A percentile compares a stretch with the other conserved stretches of the same genome.
Conservation (phyloP, 2,329 filamentous ascomycete genomes). For the Bipolaris victoriae region DNA sequence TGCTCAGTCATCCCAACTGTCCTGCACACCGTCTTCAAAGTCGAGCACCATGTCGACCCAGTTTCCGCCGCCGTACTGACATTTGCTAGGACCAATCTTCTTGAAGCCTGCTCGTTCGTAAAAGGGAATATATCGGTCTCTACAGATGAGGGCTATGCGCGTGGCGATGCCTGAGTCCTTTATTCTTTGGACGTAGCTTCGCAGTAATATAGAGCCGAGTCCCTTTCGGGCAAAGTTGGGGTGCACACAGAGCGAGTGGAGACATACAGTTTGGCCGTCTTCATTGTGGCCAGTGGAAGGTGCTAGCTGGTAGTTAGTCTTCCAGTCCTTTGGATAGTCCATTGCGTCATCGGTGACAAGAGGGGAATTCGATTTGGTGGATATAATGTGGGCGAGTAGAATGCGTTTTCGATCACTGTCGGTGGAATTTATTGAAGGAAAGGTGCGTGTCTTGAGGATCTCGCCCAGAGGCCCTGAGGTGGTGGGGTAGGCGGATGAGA, state of each 20-base stretch:
- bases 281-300: constrained; percentile 70
- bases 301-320: constrained; percentile 49
- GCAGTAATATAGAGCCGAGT: constrained; percentile 75
- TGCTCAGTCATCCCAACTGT: constrained; percentile 10
- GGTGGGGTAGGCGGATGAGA: constrained; percentile 70
- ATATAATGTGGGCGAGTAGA: constrained; percentile 78
- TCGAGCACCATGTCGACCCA: constrained; percentile 79
- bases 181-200: constrained; percentile 78
- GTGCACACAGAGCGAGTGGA: constrained; percentile 83
- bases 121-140: constrained; percentile 74
- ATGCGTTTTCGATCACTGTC: constrained; percentile 65
- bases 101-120: constrained; percentile 78
- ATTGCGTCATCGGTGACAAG: constrained; percentile 78
- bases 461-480: constrained; percentile 50
- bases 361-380: constrained; percentile 69
- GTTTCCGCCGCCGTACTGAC: constrained; percentile 75
- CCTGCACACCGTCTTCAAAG: constrained; percentile 26
- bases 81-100: constrained; percentile 70
- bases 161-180: constrained; percentile 72
- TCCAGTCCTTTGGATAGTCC: constrained; percentile 73
- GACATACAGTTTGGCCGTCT: constrained; percentile 73
- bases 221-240: constrained; percentile 76
- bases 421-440: constrained; percentile 65
- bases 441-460: constrained; percentile 61
- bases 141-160: constrained; percentile 76